Evolutionary conservation across 345 rosid species (phyloP), one percentile per base, ranked within the genome.

Genomic region (Geranium rotundifolium): DNA sequence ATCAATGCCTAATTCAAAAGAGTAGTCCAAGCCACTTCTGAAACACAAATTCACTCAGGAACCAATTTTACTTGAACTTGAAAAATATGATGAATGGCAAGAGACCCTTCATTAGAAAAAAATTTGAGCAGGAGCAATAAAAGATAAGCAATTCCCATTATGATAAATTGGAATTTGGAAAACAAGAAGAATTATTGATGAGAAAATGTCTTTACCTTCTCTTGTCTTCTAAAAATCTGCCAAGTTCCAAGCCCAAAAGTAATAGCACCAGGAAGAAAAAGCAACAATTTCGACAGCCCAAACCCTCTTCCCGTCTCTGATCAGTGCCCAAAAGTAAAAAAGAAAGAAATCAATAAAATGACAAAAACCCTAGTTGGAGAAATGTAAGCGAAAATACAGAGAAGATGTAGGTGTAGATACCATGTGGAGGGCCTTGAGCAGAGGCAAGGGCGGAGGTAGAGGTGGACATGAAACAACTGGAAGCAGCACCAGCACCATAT

Each of bases 231-330:
- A 62, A 88, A 65, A 59, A 93, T 79, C 79, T 93, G 99, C 99
- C 99, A 93, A 72, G 95, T 85, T 13, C 99, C 99, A 57, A 93
- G 99, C 34, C 97, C 97, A 65, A 93, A 93, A 58, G 92, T 75
- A 63, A 90, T 77, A 58, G 87, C 95, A 66, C 96, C 99, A 59
- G 97, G 97, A 61, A 93, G 63, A 72, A 93, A 93, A 63, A 93
- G 76, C 60, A 90, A 69, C 79, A 89, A 76, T 27, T 74, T 78
- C 54, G 95, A 73, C 96, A 84, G 85, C 52, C 72, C 72, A 17
- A 75, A 78, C 20, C 81, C 69, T 68, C 76, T 57, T 68, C 75
- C 73, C 14, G 14, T 12, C 50, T 41, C 50, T 41, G 50, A 41
- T 41, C 9, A 41, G 10, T 41, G 4, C 50, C 50, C 4, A 41